A percentile compares a stretch with the other conserved stretches of the same genome.
phyloP scores from a whole-genome alignment of 371 early-diverging fungal genomes.

The Apophysomyces variabilis region DNA sequence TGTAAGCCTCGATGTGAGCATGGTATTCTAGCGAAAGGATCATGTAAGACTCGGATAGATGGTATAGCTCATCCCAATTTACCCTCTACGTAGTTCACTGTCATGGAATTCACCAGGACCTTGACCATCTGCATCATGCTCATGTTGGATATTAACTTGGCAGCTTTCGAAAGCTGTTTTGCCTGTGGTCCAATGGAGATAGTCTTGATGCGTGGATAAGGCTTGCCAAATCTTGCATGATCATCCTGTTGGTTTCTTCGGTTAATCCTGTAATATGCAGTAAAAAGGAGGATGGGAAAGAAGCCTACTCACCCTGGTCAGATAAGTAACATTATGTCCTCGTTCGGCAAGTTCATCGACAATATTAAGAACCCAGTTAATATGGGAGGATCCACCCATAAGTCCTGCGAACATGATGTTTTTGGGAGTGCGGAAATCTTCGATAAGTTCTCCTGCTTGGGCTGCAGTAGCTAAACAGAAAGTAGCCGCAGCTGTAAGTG shows the following conservation, averaged over 20 bases:
- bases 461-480: not conserved
- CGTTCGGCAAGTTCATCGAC: slow-evolving; percentile 11
- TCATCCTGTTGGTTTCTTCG: slow-evolving; percentile 22
- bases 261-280: not conserved
- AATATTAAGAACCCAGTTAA: slow-evolving; percentile 13
- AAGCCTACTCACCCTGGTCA: slow-evolving; percentile 6
- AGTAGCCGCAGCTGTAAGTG: not conserved
- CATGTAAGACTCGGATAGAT: not conserved
- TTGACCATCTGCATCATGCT: not conserved
- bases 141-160: not conserved
- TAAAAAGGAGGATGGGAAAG: not conserved
- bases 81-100: not conserved
- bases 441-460: not conserved
- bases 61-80: slow-evolving; percentile 1
- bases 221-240: slow-evolving; percentile 20
- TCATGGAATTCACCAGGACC: not conserved
- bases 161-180: not conserved
- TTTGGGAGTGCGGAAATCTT: slow-evolving; percentile 14
- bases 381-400: slow-evolving; percentile 20
- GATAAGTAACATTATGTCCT: slow-evolving; percentile 16
- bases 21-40: not conserved
- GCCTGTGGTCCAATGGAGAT: slow-evolving; percentile 17
- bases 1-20: slow-evolving; percentile 2
- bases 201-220: slow-evolving; percentile 20
- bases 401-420: slow-evolving; percentile 13